A percentile compares a stretch with the other conserved stretches of the same genome.
These are phyloP conservation scores for Solanum chmielewskii DNA, from an alignment of 257 asterid species.

Conservation along the genomic window DNA sequence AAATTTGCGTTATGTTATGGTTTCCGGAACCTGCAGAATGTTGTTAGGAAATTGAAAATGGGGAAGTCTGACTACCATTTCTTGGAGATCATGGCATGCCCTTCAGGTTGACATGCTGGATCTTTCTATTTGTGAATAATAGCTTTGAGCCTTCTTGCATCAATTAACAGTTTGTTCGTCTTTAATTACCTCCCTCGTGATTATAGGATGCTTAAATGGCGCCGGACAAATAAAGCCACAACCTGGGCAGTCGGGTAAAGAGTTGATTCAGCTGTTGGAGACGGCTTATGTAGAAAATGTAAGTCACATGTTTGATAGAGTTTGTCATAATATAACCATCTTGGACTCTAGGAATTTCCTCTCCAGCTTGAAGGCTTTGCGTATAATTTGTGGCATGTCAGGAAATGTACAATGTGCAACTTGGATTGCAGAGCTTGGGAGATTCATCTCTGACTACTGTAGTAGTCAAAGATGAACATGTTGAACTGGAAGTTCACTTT, in stretches of 20 bases:
- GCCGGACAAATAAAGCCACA: slow-evolving; percentile 94
- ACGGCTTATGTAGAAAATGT: slow-evolving; percentile 68
- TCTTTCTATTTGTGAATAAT: background rate
- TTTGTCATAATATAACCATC: background rate
- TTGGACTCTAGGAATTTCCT: background rate
- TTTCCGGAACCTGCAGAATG: slow-evolving; percentile 82
- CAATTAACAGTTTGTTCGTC: background rate
- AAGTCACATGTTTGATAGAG: slow-evolving; percentile 17
- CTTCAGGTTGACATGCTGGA: slow-evolving; percentile 49
- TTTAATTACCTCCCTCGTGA: background rate
- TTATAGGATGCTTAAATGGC: slow-evolving; percentile 89
- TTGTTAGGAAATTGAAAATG: slow-evolving; percentile 75
- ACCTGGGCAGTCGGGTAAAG: slow-evolving; percentile 74
- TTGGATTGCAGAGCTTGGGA: background rate
- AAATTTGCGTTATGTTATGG: slow-evolving; percentile 94
- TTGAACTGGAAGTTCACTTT: background rate
- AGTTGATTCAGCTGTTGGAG: slow-evolving; percentile 62
- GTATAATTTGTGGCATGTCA: background rate
- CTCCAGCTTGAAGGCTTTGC: background rate
- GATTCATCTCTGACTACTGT: background rate
- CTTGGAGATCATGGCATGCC: slow-evolving; percentile 99
- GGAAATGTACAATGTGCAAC: background rate
- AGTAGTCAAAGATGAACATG: background rate
- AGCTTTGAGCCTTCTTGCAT: background rate
- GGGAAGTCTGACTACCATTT: slow-evolving; percentile 86